These are phyloP conservation scores for Endothia cerciana DNA, from an alignment of 2,329 filamentous ascomycete species.

Conservation along the genomic window DNA sequence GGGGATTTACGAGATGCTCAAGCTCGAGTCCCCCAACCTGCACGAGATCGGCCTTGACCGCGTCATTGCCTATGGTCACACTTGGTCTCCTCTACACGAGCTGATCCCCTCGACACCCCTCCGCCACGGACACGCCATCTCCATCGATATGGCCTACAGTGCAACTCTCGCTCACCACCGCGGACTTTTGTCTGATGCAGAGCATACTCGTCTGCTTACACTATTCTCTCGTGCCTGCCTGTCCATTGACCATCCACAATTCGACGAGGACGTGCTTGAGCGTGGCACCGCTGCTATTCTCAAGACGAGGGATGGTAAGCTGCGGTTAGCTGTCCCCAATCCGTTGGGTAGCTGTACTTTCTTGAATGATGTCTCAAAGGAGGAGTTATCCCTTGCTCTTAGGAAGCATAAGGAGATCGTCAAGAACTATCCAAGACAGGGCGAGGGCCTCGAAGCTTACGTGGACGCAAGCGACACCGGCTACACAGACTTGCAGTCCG, in stretches of 20 bases:
- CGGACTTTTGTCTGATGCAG: slow-evolving; percentile 61
- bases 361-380: slow-evolving; percentile 65
- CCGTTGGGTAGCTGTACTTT: slow-evolving; percentile 70
- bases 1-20: slow-evolving; percentile 73
- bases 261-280: slow-evolving; percentile 67
- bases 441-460: slow-evolving; percentile 69
- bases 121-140: slow-evolving; percentile 74
- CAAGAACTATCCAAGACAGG: slow-evolving; percentile 64
- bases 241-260: slow-evolving; percentile 71
- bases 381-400: slow-evolving; percentile 66
- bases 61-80: slow-evolving; percentile 76
- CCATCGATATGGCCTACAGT: slow-evolving; percentile 77
- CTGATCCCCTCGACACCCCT: slow-evolving; percentile 69
- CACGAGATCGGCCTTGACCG: slow-evolving; percentile 74
- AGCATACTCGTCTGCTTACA: slow-evolving; percentile 65
- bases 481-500: slow-evolving; percentile 44
- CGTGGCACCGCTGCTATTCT: slow-evolving; percentile 70
- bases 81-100: slow-evolving; percentile 75
- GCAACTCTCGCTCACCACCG: slow-evolving; percentile 68
- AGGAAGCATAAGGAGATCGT: slow-evolving; percentile 66
- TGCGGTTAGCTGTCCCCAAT: slow-evolving; percentile 70
- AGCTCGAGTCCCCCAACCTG: slow-evolving; percentile 73
- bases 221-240: slow-evolving; percentile 72
- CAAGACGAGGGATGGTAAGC: slow-evolving; percentile 70
- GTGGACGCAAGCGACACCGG: slow-evolving; percentile 73